A percentile compares a stretch with the other conserved stretches of the same genome.
Conservation (phyloP, 2,329 filamentous ascomycete genomes). For the Plenodomus biglobosus region DNA sequence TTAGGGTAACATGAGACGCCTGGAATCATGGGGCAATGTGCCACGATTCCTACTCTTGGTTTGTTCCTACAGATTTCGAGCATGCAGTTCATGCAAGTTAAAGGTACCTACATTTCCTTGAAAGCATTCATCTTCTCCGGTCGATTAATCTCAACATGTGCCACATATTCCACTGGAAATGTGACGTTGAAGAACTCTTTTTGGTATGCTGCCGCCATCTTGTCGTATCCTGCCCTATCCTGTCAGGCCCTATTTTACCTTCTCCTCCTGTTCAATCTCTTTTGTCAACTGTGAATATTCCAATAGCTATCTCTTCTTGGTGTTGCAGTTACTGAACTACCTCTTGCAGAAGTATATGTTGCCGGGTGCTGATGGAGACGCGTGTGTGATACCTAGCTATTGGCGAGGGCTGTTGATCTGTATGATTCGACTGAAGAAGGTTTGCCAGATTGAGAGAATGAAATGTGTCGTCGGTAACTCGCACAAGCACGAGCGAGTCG, state of each 20-base stretch:
- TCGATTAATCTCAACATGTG: slow-evolving; percentile 90
- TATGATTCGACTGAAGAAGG: background rate
- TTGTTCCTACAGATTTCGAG: too few relatives aligned
- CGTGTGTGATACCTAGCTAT: too few relatives aligned
- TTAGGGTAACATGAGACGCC: background rate
- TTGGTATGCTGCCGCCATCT: slow-evolving; percentile 41
- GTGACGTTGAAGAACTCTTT: slow-evolving; percentile 73
- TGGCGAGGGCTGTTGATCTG: background rate
- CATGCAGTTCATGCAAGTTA: background rate
- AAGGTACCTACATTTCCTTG: slow-evolving; percentile 59
- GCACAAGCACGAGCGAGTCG: background rate
- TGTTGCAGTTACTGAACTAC: background rate
- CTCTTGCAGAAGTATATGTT: too few relatives aligned
- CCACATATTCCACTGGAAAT: slow-evolving; percentile 71
- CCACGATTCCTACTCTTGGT: too few relatives aligned
- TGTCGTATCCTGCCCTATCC: background rate
- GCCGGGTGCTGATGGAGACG: too few relatives aligned
- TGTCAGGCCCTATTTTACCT: background rate
- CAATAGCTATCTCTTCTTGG: background rate
- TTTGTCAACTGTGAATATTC: background rate
- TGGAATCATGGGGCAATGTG: too few relatives aligned
- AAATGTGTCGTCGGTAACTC: background rate
- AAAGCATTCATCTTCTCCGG: slow-evolving; percentile 88
- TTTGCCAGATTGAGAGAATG: background rate
- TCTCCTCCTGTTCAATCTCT: background rate